A percentile compares a stretch with the other conserved stretches of the same genome.
These are phyloP conservation scores for Schizophyllum commune DNA, from an alignment of 1,284 basidiomycete species.

Conservation along the genomic window DNA sequence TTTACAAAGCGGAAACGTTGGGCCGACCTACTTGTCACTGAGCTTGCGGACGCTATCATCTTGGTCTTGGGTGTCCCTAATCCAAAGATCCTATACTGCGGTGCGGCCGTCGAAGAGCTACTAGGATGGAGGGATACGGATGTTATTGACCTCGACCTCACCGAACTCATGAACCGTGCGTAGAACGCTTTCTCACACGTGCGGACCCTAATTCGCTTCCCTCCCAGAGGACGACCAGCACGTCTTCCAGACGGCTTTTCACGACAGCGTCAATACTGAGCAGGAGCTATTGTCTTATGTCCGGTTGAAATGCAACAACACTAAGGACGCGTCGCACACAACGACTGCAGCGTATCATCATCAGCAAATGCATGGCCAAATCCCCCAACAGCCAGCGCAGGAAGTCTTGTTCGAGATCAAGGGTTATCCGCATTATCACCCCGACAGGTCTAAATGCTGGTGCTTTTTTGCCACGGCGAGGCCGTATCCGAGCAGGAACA, in stretches of 20 bases:
- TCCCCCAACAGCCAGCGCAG: conserved; percentile 10
- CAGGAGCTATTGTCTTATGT: conserved; percentile 42
- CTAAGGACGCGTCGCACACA: not conserved
- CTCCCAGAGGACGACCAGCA: conserved; percentile 52
- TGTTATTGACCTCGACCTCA: conserved; percentile 58
- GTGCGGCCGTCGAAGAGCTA: conserved; percentile 59
- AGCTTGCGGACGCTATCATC: conserved; percentile 66
- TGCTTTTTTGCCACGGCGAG: conserved; percentile 71
- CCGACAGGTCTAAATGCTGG: conserved; percentile 27
- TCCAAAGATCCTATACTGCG: conserved; percentile 63
- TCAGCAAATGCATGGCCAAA: conserved; percentile 20
- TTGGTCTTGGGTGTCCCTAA: conserved; percentile 53
- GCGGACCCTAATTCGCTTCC: conserved; percentile 5
- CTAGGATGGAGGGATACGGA: conserved; percentile 72
- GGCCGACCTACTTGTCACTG: conserved; percentile 74
- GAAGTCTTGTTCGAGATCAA: conserved; percentile 69
- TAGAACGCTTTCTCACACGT: conserved; percentile 1
- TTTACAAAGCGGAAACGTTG: conserved; percentile 83
- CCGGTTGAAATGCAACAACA: conserved; percentile 39
- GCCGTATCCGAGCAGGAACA: conserved; percentile 69
- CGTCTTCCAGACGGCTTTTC: conserved; percentile 32
- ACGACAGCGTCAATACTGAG: not conserved
- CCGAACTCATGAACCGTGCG: conserved; percentile 60
- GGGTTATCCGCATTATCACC: conserved; percentile 54
- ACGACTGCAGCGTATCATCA: conserved; percentile 3